These are phyloP conservation scores for Paecilomyces formosus DNA, from an alignment of 2,329 filamentous ascomycete species.

Conservation along the genomic window DNA sequence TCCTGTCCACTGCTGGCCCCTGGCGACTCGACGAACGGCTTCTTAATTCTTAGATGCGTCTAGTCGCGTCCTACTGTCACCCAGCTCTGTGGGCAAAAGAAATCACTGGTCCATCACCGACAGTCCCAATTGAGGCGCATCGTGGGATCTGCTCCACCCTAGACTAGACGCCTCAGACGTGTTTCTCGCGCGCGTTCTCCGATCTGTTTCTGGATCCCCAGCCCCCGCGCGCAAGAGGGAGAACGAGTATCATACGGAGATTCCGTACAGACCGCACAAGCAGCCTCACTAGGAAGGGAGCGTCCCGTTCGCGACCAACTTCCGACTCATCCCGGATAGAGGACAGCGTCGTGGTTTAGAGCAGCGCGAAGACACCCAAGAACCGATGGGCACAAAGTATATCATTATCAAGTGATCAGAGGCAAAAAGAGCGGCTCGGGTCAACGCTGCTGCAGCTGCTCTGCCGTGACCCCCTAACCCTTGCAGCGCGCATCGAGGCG, in stretches of 20 bases:
- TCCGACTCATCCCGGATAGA: background rate
- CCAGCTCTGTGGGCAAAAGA: background rate
- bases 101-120: background rate
- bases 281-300: background rate
- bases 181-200: background rate
- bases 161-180: conserved; percentile 2
- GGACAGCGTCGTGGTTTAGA: background rate
- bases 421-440: background rate
- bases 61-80: background rate
- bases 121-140: background rate
- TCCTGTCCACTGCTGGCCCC: background rate
- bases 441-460: background rate
- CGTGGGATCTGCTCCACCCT: conserved; percentile 1
- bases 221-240: background rate
- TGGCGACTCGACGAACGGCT: background rate
- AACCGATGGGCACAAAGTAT: background rate
- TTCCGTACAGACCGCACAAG: background rate
- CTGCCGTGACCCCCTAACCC: background rate
- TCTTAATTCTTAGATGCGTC: background rate
- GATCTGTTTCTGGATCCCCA: background rate
- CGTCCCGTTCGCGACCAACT: background rate
- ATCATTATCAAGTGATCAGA: background rate
- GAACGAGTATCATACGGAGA: background rate
- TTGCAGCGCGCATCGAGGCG: background rate
- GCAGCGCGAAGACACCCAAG: background rate